These are phyloP conservation scores for Tritrichomonas musculus DNA, from an alignment of 208 protist species.

Conservation along the genomic window DNA sequence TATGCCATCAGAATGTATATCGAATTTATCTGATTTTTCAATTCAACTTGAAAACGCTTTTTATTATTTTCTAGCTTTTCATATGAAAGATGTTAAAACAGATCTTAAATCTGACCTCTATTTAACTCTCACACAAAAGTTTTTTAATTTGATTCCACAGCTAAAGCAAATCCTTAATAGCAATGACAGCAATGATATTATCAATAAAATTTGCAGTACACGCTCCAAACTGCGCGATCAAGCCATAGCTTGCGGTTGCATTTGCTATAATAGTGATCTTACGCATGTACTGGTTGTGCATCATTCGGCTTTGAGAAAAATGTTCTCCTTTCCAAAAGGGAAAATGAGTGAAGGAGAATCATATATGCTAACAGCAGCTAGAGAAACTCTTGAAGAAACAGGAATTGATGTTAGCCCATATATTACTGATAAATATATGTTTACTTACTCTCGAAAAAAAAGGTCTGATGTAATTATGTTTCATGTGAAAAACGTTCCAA, in stretches of 20 bases:
- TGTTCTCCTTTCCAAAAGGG: neutral
- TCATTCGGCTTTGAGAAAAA: neutral
- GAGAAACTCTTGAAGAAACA: neutral
- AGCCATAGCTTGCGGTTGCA: neutral
- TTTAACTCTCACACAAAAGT: neutral
- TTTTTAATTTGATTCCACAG: neutral
- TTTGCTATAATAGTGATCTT: neutral
- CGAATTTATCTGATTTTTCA: neutral
- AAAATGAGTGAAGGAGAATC: slow-evolving; percentile 15
- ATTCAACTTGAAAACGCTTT: neutral
- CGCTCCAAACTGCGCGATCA: neutral
- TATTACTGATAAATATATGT: neutral
- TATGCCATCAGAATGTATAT: neutral
- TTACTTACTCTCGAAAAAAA: neutral
- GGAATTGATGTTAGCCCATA: neutral
- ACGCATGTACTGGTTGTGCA: neutral
- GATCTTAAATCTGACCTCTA: neutral
- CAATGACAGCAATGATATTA: no score
- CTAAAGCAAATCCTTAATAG: neutral
- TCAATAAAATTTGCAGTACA: neutral
- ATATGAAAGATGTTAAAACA: neutral
- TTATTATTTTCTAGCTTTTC: neutral
- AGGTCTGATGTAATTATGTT: neutral
- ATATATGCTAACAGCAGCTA: neutral
- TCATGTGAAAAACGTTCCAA: neutral